Evolutionary conservation across 306 rosid genomes (phyloP), one percentile per base, ranked within the genome.

Genomic region (Ormosia emarginata): DNA sequence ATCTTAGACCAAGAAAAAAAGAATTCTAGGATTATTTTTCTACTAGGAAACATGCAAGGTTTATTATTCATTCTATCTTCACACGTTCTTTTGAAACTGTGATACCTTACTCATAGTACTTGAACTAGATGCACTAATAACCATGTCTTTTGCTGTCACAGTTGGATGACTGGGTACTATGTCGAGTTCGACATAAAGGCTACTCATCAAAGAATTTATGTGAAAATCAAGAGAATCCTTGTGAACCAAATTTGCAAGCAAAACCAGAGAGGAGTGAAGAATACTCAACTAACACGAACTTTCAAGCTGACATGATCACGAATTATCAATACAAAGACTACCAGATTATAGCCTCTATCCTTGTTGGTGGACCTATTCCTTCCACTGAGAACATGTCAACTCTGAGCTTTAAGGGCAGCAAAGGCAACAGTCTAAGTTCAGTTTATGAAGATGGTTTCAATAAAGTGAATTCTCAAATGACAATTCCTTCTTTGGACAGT

Each of bases 101-200:
- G 44, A 37, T 41, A 4, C 9, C 43, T 76, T 44, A 44, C 15
- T 59, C 12, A 47, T 24, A n/a, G 44, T 65, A 15, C 24, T 64
- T 40, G 49, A 47, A 80, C 68, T 44, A 43, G 1, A 78, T 79
- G 78, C 74, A 72, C 33, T 52, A 64, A 63, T 53, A 55, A 61
- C 32, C 34, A 55, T 64, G 40, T 50, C 15, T 78, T 62, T 49
- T 84, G 68, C 32, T 82, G 59, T 72, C 40, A 52, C 91, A 89
- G 98, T 76, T 93, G 83, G 97, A 93, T 76, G 90, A 93, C 15
- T 93, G 98, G 98, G 94, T 93, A 44, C 82, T 91, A 4, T 93
- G 98, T 3, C 92, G 94, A 71, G 90, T 93, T 87, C 86, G 90
- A 78, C 82, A 81, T 24, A 90, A 82, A 76, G 94, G 91, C 47